A percentile compares a stretch with the other conserved stretches of the same genome.
phyloP scores from a whole-genome alignment of 192 early-diverging fungal species.

The Linnemannia elongata region DNA sequence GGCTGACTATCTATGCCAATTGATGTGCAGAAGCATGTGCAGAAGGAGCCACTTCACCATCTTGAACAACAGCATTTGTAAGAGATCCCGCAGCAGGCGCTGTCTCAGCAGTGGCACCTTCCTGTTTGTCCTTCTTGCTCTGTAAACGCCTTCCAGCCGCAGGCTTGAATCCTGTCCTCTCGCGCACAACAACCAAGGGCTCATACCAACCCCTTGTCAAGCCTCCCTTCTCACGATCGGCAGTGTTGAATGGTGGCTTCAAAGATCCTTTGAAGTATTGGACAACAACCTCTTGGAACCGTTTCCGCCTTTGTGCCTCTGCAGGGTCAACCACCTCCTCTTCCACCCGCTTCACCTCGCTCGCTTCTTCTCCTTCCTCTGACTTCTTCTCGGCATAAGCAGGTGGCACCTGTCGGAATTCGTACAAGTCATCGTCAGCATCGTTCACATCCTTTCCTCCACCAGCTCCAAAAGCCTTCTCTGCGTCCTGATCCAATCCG shows the following conservation, averaged over 20 bases:
- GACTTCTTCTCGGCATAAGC: constrained; percentile 35
- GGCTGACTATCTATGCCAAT: not conserved
- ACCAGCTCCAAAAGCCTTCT: constrained; percentile 22
- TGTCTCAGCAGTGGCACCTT: not conserved
- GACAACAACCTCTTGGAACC: constrained; percentile 53
- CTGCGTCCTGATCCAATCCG: constrained; percentile 4
- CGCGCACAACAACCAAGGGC: constrained; percentile 48
- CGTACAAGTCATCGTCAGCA: constrained; percentile 35
- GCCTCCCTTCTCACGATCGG: constrained; percentile 68
- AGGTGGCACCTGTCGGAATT: constrained; percentile 44
- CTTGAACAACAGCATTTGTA: not conserved
- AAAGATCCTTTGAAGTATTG: constrained; percentile 67
- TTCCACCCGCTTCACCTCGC: not conserved
- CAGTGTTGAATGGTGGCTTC: constrained; percentile 79
- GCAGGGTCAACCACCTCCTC: constrained; percentile 46
- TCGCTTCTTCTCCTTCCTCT: not conserved
- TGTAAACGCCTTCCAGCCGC: constrained; percentile 29
- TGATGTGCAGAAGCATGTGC: not conserved
- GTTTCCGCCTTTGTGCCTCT: constrained; percentile 41
- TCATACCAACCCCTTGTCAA: constrained; percentile 64
- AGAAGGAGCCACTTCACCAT: not conserved
- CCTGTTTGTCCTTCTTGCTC: constrained; percentile 28
- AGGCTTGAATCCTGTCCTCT: constrained; percentile 48
- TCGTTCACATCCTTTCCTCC: constrained; percentile 10
- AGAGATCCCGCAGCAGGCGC: not conserved